phyloP scores from a whole-genome alignment of 176 grass and related monocot species.

The Rhynchospora tenuis region DNA sequence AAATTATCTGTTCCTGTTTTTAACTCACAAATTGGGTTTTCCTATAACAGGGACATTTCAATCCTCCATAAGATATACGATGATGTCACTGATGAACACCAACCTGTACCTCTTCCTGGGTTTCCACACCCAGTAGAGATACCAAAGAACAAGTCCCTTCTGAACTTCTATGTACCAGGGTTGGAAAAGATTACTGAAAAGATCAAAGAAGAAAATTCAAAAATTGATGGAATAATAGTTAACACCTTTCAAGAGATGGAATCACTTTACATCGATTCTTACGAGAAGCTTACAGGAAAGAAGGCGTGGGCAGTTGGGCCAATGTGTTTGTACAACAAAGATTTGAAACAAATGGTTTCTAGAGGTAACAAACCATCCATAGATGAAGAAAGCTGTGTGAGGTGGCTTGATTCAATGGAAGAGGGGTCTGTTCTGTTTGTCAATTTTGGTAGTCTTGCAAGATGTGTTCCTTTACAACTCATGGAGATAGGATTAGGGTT shows the following conservation, averaged over 20 bases:
- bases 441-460: constrained; percentile 50
- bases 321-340: constrained; percentile 20
- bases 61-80: neutral
- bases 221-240: neutral
- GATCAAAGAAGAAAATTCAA: neutral
- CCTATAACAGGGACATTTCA: neutral
- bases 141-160: neutral
- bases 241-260: neutral
- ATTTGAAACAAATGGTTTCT: neutral
- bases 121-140: constrained; percentile 18
- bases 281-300: constrained; percentile 17
- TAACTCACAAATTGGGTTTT: neutral
- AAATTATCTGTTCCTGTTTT: neutral
- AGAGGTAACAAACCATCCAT: constrained; percentile 2
- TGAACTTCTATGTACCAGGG: neutral
- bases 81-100: neutral
- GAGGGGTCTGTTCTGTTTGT: constrained; percentile 32
- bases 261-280: neutral
- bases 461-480: constrained; percentile 20
- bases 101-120: neutral
- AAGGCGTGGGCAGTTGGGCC: constrained; percentile 45
- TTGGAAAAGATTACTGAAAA: neutral
- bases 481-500: constrained; percentile 43
- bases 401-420: constrained; percentile 47
- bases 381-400: constrained; percentile 1